phyloP scores from a whole-genome alignment of 2,329 filamentous ascomycete genomes.

The Sporothrix luriei region DNA sequence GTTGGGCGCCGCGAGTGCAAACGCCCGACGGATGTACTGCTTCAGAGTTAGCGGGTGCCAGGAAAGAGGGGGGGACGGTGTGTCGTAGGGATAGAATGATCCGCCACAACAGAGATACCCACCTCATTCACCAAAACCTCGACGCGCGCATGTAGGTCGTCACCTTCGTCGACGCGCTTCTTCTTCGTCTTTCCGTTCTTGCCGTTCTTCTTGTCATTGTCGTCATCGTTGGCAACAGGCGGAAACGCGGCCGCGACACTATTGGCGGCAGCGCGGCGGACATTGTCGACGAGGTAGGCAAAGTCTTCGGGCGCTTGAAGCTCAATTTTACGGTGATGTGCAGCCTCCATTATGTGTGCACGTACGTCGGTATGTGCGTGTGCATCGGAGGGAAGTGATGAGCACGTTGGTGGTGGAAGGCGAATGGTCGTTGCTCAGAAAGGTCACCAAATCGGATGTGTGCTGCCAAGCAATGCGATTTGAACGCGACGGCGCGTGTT shows the following conservation, averaged over 20 bases:
- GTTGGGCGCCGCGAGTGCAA: constrained; percentile 60
- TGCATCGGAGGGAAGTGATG: neutral
- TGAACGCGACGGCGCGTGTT: constrained; percentile 15
- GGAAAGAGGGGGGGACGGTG: neutral
- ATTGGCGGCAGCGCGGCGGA: constrained; percentile 66
- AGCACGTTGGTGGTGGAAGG: neutral
- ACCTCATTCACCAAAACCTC: constrained; percentile 64
- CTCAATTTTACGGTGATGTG: constrained; percentile 72
- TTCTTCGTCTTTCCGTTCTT: constrained; percentile 23
- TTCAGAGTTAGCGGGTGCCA: constrained; percentile 38
- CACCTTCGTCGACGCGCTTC: constrained; percentile 47
- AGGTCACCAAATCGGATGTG: neutral
- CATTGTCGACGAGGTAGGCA: constrained; percentile 68
- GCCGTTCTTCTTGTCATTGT: constrained; percentile 31
- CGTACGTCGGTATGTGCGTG: neutral
- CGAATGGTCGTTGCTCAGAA: neutral
- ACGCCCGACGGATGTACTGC: constrained; percentile 63
- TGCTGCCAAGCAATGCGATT: neutral
- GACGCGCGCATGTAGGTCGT: constrained; percentile 61
- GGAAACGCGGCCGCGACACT: constrained; percentile 71
- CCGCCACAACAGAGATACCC: constrained; percentile 18
- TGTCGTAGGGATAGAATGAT: neutral
- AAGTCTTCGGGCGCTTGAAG: constrained; percentile 76
- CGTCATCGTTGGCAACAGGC: constrained; percentile 54
- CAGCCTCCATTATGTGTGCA: constrained; percentile 41